Percentiles rank a stretch among this genome's conserved stretches.
phyloP scores from a whole-genome alignment of 139 green algal genomes.

The Gonium pectorale region DNA sequence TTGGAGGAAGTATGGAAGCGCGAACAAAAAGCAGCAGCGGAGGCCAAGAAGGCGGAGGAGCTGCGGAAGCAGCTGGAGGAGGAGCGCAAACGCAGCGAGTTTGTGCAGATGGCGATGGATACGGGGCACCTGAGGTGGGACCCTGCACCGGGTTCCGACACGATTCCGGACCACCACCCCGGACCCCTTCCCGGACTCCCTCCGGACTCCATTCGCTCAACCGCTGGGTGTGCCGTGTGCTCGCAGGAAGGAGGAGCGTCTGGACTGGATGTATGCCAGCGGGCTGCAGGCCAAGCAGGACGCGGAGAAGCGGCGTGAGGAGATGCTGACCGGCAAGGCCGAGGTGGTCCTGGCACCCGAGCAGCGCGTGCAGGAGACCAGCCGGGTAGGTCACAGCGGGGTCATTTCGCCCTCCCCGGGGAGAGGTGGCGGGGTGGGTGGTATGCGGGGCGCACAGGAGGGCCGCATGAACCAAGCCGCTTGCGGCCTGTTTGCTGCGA shows the following conservation, averaged over 20 bases:
- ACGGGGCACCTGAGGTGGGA: slow-evolving; percentile 16
- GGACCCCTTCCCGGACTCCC: too few relatives aligned
- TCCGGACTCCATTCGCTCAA: too few relatives aligned
- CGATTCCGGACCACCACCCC: too few relatives aligned
- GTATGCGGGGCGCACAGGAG: too few relatives aligned
- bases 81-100: slow-evolving; percentile 85
- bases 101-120: slow-evolving; percentile 70
- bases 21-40: slow-evolving; percentile 83
- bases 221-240: too few relatives aligned
- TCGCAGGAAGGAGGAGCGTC: slow-evolving; percentile 67
- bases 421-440: too few relatives aligned
- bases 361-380: slow-evolving; percentile 39
- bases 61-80: slow-evolving; percentile 89
- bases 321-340: slow-evolving; percentile 77
- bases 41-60: slow-evolving; percentile 89
- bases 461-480: too few relatives aligned
- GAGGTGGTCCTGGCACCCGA: slow-evolving; percentile 50
- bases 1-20: slow-evolving; percentile 93
- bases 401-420: not conserved
- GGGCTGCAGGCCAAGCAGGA: slow-evolving; percentile 83
- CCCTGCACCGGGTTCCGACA: too few relatives aligned
- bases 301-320: slow-evolving; percentile 74
- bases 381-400: not conserved
- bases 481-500: too few relatives aligned
- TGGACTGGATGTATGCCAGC: slow-evolving; percentile 98